These are phyloP conservation scores for Handroanthus guayacan DNA, from an alignment of 257 asterid species.

Conservation along the genomic window DNA sequence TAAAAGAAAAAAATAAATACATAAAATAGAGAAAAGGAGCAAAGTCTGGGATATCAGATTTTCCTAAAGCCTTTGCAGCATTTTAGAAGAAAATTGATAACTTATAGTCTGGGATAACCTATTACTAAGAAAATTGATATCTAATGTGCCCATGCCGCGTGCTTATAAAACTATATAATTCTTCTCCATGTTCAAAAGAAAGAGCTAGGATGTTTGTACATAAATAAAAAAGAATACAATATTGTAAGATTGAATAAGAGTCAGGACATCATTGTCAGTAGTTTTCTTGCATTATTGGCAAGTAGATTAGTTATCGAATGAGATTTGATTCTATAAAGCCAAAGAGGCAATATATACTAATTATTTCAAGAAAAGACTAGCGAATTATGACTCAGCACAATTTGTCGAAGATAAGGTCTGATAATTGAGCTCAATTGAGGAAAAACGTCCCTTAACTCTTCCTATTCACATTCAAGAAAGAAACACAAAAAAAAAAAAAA, in stretches of 20 bases:
- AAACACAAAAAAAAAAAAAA: not conserved
- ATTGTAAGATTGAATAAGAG: not conserved
- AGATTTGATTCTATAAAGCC: constrained; percentile 1
- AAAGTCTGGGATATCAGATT: no score
- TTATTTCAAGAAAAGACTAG: not conserved
- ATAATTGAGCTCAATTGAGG: not conserved
- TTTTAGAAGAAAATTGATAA: no score
- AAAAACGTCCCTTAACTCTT: not conserved
- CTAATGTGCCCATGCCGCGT: no score
- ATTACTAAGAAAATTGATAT: no score
- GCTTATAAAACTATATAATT: no score
- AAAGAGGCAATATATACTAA: not conserved
- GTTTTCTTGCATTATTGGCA: constrained; percentile 1
- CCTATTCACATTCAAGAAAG: not conserved
- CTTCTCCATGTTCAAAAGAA: not conserved
- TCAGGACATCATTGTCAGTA: not conserved
- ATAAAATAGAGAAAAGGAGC: no score
- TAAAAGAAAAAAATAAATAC: no score
- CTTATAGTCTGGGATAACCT: no score
- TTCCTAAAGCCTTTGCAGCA: no score
- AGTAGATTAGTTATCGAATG: not conserved
- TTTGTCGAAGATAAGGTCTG: constrained; percentile 7
- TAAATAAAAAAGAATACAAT: not conserved
- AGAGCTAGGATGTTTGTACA: not conserved
- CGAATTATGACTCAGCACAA: not conserved